A percentile compares a stretch with the other conserved stretches of the same genome.
Conservation (phyloP, 2,329 filamentous ascomycete genomes). For the Cryphonectria japonica region DNA sequence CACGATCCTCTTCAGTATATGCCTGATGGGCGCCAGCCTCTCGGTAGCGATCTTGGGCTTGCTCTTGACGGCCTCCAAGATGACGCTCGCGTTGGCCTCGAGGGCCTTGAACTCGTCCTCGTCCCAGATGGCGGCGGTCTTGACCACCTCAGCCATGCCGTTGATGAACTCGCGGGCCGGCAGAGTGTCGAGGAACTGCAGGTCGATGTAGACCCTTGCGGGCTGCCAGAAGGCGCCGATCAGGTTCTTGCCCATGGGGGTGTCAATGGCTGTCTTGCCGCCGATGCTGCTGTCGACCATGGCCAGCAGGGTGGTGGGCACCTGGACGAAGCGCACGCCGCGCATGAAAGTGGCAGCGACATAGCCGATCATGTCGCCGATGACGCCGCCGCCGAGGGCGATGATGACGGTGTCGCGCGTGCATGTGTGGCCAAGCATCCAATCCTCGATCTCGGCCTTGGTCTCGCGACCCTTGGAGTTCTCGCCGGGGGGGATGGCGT, state of each 20-base stretch:
- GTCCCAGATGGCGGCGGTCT: slow-evolving; percentile 96
- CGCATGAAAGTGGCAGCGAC: slow-evolving; percentile 99
- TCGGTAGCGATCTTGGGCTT: slow-evolving; percentile 53
- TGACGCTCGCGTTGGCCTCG: slow-evolving; percentile 77
- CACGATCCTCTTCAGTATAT: slow-evolving; percentile 77
- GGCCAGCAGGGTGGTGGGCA: slow-evolving; percentile 89
- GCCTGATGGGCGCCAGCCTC: slow-evolving; percentile 68
- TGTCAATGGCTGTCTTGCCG: slow-evolving; percentile 98
- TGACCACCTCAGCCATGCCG: slow-evolving; percentile 97
- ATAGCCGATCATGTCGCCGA: slow-evolving; percentile 97
- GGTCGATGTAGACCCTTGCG: slow-evolving; percentile 88
- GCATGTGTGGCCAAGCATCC: slow-evolving; percentile 91
- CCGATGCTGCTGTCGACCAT: slow-evolving; percentile 99
- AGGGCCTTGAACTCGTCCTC: slow-evolving; percentile 83
- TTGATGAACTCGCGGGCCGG: slow-evolving; percentile 95
- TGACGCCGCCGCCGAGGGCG: slow-evolving; percentile 92
- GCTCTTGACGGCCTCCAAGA: slow-evolving; percentile 73
- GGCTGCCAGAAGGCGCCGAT: slow-evolving; percentile 98
- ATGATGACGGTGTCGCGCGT: slow-evolving; percentile 94
- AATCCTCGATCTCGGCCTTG: slow-evolving; percentile 95
- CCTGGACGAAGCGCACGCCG: slow-evolving; percentile 92
- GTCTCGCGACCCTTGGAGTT: slow-evolving; percentile 91
- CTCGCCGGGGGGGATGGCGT: slow-evolving; percentile 88
- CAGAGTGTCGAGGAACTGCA: slow-evolving; percentile 87
- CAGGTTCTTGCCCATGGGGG: slow-evolving; percentile 92